Evolutionary conservation across 202 grass and related monocot species (phyloP).

Genomic region (Carex arenaria): DNA sequence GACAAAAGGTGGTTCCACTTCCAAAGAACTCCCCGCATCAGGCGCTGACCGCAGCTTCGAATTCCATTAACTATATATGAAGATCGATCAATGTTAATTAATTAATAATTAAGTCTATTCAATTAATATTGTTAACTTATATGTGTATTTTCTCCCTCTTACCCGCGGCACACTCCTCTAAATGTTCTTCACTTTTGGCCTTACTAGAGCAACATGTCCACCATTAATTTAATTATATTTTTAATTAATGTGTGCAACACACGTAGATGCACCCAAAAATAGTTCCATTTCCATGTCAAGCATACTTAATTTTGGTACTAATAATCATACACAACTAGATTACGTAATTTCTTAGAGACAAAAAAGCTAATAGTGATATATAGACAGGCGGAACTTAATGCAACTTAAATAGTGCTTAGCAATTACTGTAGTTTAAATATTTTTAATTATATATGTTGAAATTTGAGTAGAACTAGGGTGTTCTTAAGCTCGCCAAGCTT

Average conservation of each 20-base stretch:
- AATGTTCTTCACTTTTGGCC: conserved; percentile 26
- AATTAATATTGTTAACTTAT: conserved; percentile 1
- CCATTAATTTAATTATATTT: neutral
- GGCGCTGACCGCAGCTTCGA: conserved; percentile 49
- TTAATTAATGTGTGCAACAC: neutral
- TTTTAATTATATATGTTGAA: too few species aligned
- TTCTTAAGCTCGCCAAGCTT: too few species aligned
- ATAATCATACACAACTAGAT: neutral
- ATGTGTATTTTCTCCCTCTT: conserved; percentile 13
- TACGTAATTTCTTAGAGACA: neutral
- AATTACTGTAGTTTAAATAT: too few species aligned
- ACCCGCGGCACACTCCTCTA: conserved; percentile 24
- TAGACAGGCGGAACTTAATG: too few species aligned
- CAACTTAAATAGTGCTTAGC: too few species aligned
- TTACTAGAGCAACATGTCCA: neutral
- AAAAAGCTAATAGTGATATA: neutral
- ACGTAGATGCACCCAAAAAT: neutral
- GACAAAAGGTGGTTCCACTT: conserved; percentile 22
- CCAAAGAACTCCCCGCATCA: conserved; percentile 39
- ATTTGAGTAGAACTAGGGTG: too few species aligned
- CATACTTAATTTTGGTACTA: neutral
- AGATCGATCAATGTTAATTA: neutral
- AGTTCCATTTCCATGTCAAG: neutral
- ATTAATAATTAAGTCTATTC: conserved; percentile 16
- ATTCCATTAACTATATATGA: conserved; percentile 33